Evolutionary conservation across 2,329 filamentous ascomycete genomes (phyloP).

Genomic region (Calonectria pseudoreteaudii): DNA sequence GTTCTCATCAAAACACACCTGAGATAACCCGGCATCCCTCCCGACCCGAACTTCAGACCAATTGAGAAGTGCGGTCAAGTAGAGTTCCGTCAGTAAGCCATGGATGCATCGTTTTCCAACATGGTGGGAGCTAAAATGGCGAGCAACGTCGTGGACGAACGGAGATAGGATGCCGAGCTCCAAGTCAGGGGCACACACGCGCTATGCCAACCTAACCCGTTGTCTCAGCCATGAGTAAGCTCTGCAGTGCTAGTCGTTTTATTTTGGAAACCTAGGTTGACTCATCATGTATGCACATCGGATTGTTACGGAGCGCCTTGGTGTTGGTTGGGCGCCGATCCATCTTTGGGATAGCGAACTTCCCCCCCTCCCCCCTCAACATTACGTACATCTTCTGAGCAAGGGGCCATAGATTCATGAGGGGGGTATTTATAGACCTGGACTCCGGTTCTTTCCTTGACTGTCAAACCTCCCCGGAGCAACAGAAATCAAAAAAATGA

Average conservation of each 20-base stretch:
- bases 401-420: not conserved
- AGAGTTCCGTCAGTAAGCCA: not conserved
- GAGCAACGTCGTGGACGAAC: not conserved
- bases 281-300: slow-evolving; percentile 6
- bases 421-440: not conserved
- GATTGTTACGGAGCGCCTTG: slow-evolving; percentile 1
- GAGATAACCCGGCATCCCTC: not conserved
- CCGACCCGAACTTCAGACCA: not conserved
- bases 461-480: not conserved
- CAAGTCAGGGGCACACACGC: slow-evolving; percentile 1
- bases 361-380: not conserved
- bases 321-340: not conserved
- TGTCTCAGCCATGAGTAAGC: not conserved
- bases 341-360: not conserved
- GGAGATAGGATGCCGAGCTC: not conserved
- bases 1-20: not conserved
- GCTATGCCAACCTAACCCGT: not conserved
- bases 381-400: slow-evolving; percentile 11
- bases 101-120: not conserved
- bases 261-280: not conserved
- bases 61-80: not conserved
- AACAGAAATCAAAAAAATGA: slow-evolving; percentile 27
- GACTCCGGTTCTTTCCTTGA: not conserved
- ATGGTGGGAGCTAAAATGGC: not conserved
- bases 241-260: not conserved